A percentile compares a stretch with the other conserved stretches of the same genome.
These are phyloP conservation scores for Bryopsis sp. DNA, from an alignment of 139 green algal genomes.

Conservation along the genomic window DNA sequence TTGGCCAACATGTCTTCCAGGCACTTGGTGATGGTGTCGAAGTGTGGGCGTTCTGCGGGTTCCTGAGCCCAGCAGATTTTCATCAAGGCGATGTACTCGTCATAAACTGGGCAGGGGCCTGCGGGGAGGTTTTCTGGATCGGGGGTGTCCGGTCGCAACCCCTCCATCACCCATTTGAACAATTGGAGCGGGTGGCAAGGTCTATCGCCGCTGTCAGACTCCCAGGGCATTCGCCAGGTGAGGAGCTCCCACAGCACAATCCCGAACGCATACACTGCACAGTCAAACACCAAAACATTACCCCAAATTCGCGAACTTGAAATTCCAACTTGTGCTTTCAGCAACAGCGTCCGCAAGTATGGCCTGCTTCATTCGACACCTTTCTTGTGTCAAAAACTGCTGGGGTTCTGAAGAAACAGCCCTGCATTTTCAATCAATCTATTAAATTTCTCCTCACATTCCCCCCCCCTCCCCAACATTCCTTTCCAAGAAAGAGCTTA, in stretches of 20 bases:
- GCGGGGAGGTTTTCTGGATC: conserved; percentile 2
- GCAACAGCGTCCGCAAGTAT: too few relatives aligned
- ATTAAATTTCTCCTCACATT: too few relatives aligned
- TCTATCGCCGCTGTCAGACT: not conserved
- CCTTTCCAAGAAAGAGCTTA: too few relatives aligned
- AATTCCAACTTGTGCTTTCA: too few relatives aligned
- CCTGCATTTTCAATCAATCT: too few relatives aligned
- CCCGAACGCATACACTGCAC: conserved; percentile 19
- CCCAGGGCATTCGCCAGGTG: conserved; percentile 7
- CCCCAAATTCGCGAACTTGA: too few relatives aligned
- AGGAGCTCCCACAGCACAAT: conserved; percentile 20
- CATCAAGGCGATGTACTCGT: conserved; percentile 13
- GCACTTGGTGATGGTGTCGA: not conserved
- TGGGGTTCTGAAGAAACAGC: too few relatives aligned
- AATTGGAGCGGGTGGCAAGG: not conserved
- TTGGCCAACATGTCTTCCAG: conserved; percentile 3
- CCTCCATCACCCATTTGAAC: not conserved
- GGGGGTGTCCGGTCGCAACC: not conserved
- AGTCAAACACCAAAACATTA: too few relatives aligned
- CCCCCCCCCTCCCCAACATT: too few relatives aligned
- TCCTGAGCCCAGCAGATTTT: conserved; percentile 15
- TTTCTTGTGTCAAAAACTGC: too few relatives aligned
- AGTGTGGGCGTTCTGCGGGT: conserved; percentile 3
- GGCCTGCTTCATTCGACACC: too few relatives aligned
- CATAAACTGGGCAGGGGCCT: conserved; percentile 11